Evolutionary conservation across 1,139 yeast species (phyloP).

Genomic region (Sugiyamaella novakii): DNA sequence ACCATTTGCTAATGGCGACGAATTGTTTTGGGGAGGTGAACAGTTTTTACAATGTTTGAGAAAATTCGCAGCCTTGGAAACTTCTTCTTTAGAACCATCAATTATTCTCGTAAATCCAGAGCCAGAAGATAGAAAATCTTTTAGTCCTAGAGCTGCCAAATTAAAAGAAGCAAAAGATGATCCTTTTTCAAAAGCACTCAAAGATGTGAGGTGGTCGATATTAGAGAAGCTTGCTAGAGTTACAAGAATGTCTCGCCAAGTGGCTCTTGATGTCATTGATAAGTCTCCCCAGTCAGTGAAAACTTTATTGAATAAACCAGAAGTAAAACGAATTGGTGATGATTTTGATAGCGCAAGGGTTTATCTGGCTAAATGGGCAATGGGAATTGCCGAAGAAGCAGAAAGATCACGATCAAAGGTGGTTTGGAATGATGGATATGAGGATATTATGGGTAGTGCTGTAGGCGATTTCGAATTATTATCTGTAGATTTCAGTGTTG

Average conservation of each 20-base stretch:
- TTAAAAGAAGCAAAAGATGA: conserved; percentile 35
- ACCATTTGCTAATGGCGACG: conserved; percentile 64
- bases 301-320: conserved; percentile 70
- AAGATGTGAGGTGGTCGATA: conserved; percentile 81
- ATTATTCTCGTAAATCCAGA: conserved; percentile 80
- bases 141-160: conserved; percentile 57
- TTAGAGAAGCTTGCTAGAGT: conserved; percentile 83
- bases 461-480: conserved; percentile 70
- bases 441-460: conserved; percentile 58
- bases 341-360: conserved; percentile 93
- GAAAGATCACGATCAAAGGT: conserved; percentile 62
- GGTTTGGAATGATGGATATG: conserved; percentile 45
- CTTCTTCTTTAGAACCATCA: conserved; percentile 69
- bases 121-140: conserved; percentile 72
- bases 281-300: conserved; percentile 64
- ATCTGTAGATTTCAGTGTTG: conserved; percentile 60
- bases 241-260: conserved; percentile 66
- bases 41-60: conserved; percentile 64
- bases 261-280: conserved; percentile 61
- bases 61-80: conserved; percentile 61
- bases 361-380: conserved; percentile 95
- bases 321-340: conserved; percentile 76
- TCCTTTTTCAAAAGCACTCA: conserved; percentile 45
- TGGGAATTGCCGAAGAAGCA: conserved; percentile 91
- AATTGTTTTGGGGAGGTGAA: conserved; percentile 88